Conservation (phyloP, 148 eudicot genomes). For the Amaranthus hypochondriacus region DNA sequence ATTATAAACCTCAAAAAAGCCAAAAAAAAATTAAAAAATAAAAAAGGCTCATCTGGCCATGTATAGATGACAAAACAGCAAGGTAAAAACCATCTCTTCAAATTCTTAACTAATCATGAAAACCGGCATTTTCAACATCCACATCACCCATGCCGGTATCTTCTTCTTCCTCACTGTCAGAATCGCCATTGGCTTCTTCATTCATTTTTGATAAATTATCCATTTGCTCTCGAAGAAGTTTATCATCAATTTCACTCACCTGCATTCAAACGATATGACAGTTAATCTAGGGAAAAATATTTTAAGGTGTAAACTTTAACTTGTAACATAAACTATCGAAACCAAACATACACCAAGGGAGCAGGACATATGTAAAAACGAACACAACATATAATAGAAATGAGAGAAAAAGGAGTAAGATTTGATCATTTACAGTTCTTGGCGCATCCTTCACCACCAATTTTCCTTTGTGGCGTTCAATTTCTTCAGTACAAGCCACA, state of each 20-base stretch:
- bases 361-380: neutral
- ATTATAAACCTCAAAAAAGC: neutral
- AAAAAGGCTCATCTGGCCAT: constrained; percentile 11
- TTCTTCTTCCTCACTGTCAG: constrained; percentile 71
- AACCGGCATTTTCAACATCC: constrained; percentile 54
- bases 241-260: constrained; percentile 92
- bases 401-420: neutral
- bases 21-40: neutral
- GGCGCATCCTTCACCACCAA: constrained; percentile 84
- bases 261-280: constrained; percentile 14
- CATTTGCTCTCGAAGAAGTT: constrained; percentile 57
- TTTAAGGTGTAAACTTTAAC: too few species aligned
- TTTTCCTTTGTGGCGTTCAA: constrained; percentile 79
- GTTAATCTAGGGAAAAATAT: neutral
- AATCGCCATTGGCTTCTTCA: constrained; percentile 71
- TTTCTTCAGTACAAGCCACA: constrained; percentile 61
- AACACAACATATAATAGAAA: neutral
- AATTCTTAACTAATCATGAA: constrained; percentile 20
- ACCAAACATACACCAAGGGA: neutral
- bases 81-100: neutral
- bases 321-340: neutral
- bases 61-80: constrained; percentile 18
- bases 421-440: constrained; percentile 58
- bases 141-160: constrained; percentile 85
- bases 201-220: constrained; percentile 44